Evolutionary conservation across 1,284 basidiomycete genomes (phyloP).

Genomic region (Cerrena zonata): DNA sequence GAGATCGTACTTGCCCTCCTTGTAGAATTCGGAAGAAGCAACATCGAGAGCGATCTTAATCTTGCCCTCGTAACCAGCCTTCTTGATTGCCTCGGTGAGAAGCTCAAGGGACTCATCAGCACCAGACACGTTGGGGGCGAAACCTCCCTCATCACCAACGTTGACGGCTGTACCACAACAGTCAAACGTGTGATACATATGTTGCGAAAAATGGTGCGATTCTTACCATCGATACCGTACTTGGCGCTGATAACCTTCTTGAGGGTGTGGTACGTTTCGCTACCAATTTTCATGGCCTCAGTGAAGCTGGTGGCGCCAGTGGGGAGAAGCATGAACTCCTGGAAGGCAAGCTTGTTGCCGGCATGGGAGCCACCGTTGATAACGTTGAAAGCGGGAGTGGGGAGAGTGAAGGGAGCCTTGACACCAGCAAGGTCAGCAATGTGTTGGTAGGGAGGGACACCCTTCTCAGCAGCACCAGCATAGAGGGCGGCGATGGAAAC

Average conservation of each 20-base stretch:
- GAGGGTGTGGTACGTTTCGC: slow-evolving; percentile 96
- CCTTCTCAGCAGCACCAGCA: slow-evolving; percentile 92
- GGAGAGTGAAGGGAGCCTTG: slow-evolving; percentile 88
- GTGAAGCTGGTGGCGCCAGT: slow-evolving; percentile 89
- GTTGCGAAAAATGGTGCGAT: not conserved
- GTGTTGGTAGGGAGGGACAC: slow-evolving; percentile 93
- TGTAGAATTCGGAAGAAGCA: slow-evolving; percentile 99
- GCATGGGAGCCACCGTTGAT: slow-evolving; percentile 99
- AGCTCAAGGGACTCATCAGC: slow-evolving; percentile 98
- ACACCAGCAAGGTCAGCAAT: slow-evolving; percentile 92
- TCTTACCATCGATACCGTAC: slow-evolving; percentile 94
- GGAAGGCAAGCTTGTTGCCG: slow-evolving; percentile 98
- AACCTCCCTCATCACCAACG: slow-evolving; percentile 99
- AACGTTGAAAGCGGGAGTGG: slow-evolving; percentile 93
- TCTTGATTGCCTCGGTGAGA: slow-evolving; percentile 91
- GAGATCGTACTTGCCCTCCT: slow-evolving; percentile 99
- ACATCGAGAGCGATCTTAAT: slow-evolving; percentile 99
- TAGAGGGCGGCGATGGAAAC: slow-evolving; percentile 94
- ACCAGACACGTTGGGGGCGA: slow-evolving; percentile 95
- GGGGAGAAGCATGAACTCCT: slow-evolving; percentile 99
- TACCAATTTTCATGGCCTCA: slow-evolving; percentile 97
- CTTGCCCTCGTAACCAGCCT: slow-evolving; percentile 97
- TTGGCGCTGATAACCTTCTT: slow-evolving; percentile 99
- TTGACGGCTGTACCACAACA: slow-evolving; percentile 73
- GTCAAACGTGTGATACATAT: not conserved